These are phyloP conservation scores for Pyrenopolyporus hunteri DNA, from an alignment of 495 filamentous ascomycete genomes.

Conservation along the genomic window DNA sequence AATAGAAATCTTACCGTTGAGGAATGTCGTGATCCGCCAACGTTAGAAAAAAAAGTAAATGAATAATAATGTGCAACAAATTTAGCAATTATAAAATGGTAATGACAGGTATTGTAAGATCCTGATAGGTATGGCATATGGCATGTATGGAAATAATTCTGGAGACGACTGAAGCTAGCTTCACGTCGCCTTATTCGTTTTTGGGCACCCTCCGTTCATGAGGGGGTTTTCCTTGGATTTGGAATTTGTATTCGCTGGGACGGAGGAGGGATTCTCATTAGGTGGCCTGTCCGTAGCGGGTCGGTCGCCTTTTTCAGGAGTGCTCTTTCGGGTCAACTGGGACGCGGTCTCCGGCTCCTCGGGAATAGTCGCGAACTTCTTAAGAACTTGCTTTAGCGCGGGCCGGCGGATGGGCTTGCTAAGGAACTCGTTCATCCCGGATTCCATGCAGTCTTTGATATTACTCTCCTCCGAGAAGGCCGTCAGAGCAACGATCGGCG, in stretches of 20 bases:
- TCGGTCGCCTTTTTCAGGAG: conserved; percentile 35
- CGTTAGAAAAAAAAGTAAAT: not conserved
- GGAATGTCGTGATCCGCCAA: not conserved
- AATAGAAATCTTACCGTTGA: not conserved
- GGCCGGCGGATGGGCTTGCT: conserved; percentile 85
- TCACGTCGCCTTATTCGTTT: conserved; percentile 4
- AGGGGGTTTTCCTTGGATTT: not conserved
- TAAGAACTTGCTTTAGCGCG: conserved; percentile 83
- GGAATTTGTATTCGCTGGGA: not conserved
- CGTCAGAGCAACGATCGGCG: conserved; percentile 89
- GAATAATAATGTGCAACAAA: not conserved
- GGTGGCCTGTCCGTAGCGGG: not conserved
- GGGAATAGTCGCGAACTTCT: conserved; percentile 62
- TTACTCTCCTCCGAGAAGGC: conserved; percentile 92
- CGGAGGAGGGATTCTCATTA: conserved; percentile 10
- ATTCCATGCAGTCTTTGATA: conserved; percentile 80
- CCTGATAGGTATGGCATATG: no score
- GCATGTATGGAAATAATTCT: not conserved
- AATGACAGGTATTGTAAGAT: no score
- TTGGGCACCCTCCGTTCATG: conserved; percentile 18
- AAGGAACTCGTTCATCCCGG: conserved; percentile 74
- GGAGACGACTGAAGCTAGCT: not conserved
- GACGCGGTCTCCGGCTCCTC: conserved; percentile 58
- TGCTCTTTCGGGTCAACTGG: conserved; percentile 36
- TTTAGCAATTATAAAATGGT: not conserved